phyloP scores from a whole-genome alignment of 768 basidiomycete species.

The Boletus edulis region DNA sequence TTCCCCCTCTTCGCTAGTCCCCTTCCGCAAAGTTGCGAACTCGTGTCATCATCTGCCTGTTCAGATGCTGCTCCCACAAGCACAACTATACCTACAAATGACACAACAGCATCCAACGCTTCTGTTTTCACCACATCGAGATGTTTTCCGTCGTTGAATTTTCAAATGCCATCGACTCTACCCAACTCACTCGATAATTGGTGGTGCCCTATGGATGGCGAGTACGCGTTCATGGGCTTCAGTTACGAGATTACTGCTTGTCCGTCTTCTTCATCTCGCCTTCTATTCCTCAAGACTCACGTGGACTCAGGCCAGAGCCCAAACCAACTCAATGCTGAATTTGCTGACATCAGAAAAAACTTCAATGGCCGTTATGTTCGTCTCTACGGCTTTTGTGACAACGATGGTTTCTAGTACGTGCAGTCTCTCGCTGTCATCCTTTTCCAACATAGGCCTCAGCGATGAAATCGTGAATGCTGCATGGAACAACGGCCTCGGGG shows the following conservation, averaged over 20 bases:
- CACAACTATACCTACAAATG: no score
- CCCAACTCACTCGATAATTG: slow-evolving; percentile 48
- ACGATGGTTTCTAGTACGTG: slow-evolving; percentile 37
- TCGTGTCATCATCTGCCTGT: background rate
- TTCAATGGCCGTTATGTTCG: slow-evolving; percentile 69
- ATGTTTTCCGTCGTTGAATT: slow-evolving; percentile 43
- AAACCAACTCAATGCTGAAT: slow-evolving; percentile 49
- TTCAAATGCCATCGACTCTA: slow-evolving; percentile 51
- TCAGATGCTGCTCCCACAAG: background rate
- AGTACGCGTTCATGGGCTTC: slow-evolving; percentile 77
- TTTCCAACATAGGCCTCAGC: slow-evolving; percentile 14
- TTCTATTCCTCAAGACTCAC: slow-evolving; percentile 1
- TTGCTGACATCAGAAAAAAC: slow-evolving; percentile 53
- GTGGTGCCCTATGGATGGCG: slow-evolving; percentile 64
- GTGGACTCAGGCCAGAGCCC: slow-evolving; percentile 52
- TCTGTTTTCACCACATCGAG: background rate
- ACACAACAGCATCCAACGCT: no score
- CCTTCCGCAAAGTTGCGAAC: slow-evolving; percentile 9
- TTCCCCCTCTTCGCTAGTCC: slow-evolving; percentile 12
- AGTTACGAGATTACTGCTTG: slow-evolving; percentile 72
- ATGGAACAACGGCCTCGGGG: slow-evolving; percentile 64
- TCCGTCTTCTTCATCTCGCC: slow-evolving; percentile 28
- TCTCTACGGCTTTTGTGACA: slow-evolving; percentile 42
- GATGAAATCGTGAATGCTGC: slow-evolving; percentile 67
- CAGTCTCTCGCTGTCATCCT: background rate